These are phyloP conservation scores for Thermochaetoides dissita DNA, from an alignment of 2,329 filamentous ascomycete species.

Conservation along the genomic window DNA sequence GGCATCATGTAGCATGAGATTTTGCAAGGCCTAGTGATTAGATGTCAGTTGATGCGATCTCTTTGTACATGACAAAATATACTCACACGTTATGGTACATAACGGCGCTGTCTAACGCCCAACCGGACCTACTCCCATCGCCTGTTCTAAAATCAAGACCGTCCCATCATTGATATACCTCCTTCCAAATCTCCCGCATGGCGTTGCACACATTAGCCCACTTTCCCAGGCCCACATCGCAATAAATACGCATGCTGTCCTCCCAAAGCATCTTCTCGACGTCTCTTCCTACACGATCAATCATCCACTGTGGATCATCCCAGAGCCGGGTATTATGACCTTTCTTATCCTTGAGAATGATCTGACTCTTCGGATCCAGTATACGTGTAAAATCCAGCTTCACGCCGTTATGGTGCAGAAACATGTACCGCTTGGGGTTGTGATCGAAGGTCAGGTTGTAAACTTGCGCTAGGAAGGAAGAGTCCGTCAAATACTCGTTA, in stretches of 20 bases:
- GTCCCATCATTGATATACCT: constrained; percentile 22
- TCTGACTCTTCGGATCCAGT: constrained; percentile 9
- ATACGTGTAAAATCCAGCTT: constrained; percentile 22
- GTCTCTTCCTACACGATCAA: constrained; percentile 18
- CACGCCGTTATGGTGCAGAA: constrained; percentile 25
- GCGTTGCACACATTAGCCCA: constrained; percentile 17
- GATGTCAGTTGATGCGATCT: too few species aligned
- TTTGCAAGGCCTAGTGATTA: too few species aligned
- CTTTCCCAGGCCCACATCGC: constrained; percentile 13
- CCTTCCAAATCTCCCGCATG: constrained; percentile 25
- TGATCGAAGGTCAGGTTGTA: constrained; percentile 4
- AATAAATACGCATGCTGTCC: constrained; percentile 19
- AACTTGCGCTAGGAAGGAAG: constrained; percentile 4
- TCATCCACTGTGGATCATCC: constrained; percentile 16
- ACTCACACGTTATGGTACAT: too few species aligned
- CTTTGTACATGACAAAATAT: too few species aligned
- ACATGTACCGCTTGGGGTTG: constrained; percentile 16
- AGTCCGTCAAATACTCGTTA: constrained; percentile 6
- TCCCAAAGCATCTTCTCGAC: constrained; percentile 22
- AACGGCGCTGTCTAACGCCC: too few species aligned
- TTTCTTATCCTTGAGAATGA: constrained; percentile 12
- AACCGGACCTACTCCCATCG: too few species aligned
- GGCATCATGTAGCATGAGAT: too few species aligned
- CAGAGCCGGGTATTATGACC: constrained; percentile 18
- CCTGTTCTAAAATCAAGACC: too few species aligned